phyloP scores from a whole-genome alignment of 495 filamentous ascomycete genomes.

The Annulohypoxylon maeteangense region DNA sequence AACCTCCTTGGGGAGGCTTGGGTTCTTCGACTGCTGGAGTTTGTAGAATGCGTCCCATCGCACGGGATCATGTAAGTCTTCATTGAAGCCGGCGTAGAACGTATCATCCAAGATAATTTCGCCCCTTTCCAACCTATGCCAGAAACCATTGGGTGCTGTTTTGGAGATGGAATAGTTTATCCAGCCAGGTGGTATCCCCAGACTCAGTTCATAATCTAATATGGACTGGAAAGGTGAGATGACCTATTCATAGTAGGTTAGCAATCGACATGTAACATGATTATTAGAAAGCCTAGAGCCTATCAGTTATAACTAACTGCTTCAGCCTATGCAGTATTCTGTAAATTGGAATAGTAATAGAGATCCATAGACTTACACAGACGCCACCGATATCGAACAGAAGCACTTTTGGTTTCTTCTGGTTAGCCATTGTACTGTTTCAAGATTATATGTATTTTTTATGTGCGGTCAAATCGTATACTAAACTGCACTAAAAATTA shows the following conservation, averaged over 20 bases:
- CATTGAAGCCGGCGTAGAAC: constrained; percentile 82
- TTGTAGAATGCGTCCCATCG: constrained; percentile 70
- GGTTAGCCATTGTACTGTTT: constrained; percentile 47
- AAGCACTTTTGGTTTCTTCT: constrained; percentile 74
- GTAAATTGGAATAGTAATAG: background rate
- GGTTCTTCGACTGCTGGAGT: constrained; percentile 49
- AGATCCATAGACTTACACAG: constrained; percentile 78
- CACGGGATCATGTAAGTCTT: constrained; percentile 71
- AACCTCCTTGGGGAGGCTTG: constrained; percentile 47
- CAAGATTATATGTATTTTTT: too few species aligned
- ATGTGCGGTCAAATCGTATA: too few species aligned
- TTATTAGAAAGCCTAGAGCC: background rate
- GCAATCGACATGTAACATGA: background rate
- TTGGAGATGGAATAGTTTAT: constrained; percentile 88
- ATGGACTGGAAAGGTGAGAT: constrained; percentile 93
- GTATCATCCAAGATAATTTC: constrained; percentile 74
- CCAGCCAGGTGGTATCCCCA: constrained; percentile 85
- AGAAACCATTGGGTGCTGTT: constrained; percentile 81
- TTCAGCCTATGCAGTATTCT: background rate
- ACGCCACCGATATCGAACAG: constrained; percentile 98
- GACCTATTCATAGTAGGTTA: constrained; percentile 66
- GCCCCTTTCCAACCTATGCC: constrained; percentile 84
- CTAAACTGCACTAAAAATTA: too few species aligned
- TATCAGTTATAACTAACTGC: background rate
- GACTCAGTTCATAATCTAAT: constrained; percentile 81